phyloP scores from a whole-genome alignment of 257 asterid genomes.

The Solanum dulcamara region DNA sequence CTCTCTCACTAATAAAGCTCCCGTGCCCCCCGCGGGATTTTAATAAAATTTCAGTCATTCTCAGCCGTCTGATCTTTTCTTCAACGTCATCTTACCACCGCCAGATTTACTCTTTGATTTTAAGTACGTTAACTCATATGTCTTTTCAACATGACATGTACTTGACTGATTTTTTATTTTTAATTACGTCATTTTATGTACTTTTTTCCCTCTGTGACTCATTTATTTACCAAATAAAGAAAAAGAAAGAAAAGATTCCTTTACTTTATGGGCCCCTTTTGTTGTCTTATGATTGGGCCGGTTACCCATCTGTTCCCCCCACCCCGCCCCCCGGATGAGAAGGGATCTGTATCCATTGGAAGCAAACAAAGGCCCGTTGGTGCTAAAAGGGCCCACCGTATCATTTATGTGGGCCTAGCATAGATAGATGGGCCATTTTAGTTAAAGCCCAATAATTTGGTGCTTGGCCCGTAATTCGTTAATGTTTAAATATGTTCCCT shows the following conservation, averaged over 20 bases:
- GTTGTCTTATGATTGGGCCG: background rate
- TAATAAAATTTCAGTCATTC: background rate
- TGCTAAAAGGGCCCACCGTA: background rate
- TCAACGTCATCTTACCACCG: constrained; percentile 9
- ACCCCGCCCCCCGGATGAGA: background rate
- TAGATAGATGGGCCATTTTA: background rate
- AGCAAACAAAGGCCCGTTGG: background rate
- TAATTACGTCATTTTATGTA: background rate
- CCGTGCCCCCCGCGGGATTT: constrained; percentile 74
- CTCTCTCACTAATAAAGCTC: constrained; percentile 13
- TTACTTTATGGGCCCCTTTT: background rate
- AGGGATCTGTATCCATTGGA: background rate
- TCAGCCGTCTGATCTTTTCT: constrained; percentile 15
- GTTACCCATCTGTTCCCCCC: background rate
- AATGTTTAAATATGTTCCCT: background rate
- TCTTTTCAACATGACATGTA: constrained; percentile 4
- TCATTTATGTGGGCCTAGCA: background rate
- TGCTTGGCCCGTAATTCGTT: background rate
- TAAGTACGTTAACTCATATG: background rate
- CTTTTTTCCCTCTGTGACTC: background rate
- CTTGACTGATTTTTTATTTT: background rate
- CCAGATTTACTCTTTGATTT: background rate
- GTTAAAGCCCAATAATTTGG: background rate
- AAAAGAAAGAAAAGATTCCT: background rate
- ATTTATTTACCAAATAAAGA: background rate